Percentiles rank a stretch among this genome's conserved stretches.
phyloP scores from a whole-genome alignment of 1,284 basidiomycete species.

The Ustilago hordei region DNA sequence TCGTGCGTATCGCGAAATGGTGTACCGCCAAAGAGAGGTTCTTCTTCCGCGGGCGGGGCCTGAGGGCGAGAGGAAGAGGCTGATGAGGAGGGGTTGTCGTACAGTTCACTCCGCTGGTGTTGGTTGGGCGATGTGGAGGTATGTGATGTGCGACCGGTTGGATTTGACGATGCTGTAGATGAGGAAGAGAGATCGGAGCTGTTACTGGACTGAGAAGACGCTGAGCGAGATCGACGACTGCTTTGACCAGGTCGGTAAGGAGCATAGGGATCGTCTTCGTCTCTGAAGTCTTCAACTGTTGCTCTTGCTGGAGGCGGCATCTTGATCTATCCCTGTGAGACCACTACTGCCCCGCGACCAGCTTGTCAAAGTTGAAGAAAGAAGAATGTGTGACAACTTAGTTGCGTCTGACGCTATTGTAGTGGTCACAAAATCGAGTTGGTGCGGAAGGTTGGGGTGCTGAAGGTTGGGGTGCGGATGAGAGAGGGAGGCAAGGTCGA shows the following conservation, averaged over 20 bases:
- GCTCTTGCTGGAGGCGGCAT: conserved; percentile 42
- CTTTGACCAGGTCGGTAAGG: conserved; percentile 28
- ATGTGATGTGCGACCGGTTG: conserved; percentile 12
- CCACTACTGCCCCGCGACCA: background rate
- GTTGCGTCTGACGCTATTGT: background rate
- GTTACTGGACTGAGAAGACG: conserved; percentile 11
- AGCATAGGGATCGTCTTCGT: conserved; percentile 48
- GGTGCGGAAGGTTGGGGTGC: background rate
- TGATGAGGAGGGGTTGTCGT: conserved; percentile 14
- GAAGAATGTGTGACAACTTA: background rate
- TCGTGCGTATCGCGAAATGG: conserved; percentile 60
- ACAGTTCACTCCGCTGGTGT: conserved; percentile 14
- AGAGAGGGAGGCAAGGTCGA: background rate
- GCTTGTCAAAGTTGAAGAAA: background rate
- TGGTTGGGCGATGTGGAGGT: background rate
- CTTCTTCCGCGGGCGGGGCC: conserved; percentile 27
- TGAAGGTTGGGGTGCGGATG: background rate
- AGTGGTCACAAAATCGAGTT: background rate
- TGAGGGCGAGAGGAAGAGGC: background rate
- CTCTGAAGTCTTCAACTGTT: conserved; percentile 42
- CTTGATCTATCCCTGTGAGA: background rate
- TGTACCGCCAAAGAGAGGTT: conserved; percentile 65
- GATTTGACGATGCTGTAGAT: conserved; percentile 7
- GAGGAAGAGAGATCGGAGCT: conserved; percentile 4
- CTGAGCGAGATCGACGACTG: background rate